Conservation (phyloP, 192 early-diverging fungal species). For the Paraglomus brasilianum region DNA sequence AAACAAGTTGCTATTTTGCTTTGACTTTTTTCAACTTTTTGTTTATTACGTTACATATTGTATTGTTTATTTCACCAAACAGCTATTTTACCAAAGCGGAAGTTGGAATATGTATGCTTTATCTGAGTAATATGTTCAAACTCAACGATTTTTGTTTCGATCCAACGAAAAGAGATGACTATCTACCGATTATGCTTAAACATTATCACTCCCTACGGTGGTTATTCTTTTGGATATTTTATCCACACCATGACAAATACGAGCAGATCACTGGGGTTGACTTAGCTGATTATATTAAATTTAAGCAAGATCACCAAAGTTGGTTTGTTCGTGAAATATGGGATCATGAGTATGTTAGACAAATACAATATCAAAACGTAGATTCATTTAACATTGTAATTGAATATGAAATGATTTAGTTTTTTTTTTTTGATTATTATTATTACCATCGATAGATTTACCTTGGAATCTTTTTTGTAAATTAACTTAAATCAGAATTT, state of each 20-base stretch:
- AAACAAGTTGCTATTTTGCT: slow-evolving; percentile 1
- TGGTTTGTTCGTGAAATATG: slow-evolving; percentile 18
- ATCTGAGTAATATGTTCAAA: slow-evolving; percentile 21
- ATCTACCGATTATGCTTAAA: slow-evolving; percentile 7
- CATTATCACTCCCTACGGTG: slow-evolving; percentile 16
- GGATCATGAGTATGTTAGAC: slow-evolving; percentile 6
- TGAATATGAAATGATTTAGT: slow-evolving; percentile 14
- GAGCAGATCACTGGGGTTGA: background rate
- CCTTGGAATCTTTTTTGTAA: too few relatives aligned
- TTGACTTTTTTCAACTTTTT: slow-evolving; percentile 14
- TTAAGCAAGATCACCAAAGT: background rate
- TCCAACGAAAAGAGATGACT: background rate
- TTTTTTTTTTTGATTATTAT: slow-evolving; percentile 1
- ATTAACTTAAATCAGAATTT: too few relatives aligned
- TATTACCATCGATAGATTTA: too few relatives aligned
- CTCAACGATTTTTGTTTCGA: background rate
- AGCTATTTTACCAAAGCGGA: slow-evolving; percentile 16
- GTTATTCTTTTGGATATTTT: slow-evolving; percentile 16
- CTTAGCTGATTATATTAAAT: background rate
- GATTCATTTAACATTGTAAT: slow-evolving; percentile 1
- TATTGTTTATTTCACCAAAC: slow-evolving; percentile 11
- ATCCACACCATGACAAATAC: background rate
- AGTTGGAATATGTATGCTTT: slow-evolving; percentile 6
- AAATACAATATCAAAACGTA: background rate
- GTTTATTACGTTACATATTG: slow-evolving; percentile 18